Conservation (phyloP, 2,329 filamentous ascomycete genomes). For the Aureobasidium sp. region DNA sequence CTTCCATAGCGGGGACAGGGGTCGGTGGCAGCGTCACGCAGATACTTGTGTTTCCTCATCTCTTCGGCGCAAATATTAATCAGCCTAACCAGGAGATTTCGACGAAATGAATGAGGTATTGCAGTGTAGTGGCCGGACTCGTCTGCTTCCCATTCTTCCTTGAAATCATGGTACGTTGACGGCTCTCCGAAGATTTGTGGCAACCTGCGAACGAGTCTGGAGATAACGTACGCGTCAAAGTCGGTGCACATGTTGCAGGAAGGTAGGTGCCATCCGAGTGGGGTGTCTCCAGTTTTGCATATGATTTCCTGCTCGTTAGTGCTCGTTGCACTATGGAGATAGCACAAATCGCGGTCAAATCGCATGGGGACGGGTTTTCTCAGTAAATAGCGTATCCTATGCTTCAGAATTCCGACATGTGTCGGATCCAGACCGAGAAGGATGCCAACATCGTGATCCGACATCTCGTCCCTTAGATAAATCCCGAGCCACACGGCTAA, state of each 20-base stretch:
- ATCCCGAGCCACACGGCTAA: not conserved
- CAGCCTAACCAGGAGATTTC: not conserved
- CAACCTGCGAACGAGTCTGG: not conserved
- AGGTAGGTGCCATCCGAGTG: not conserved
- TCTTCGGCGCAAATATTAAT: not conserved
- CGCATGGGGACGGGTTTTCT: not conserved
- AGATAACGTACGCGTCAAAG: too few relatives aligned
- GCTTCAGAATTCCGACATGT: not conserved
- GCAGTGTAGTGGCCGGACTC: not conserved
- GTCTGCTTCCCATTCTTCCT: not conserved
- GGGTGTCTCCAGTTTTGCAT: not conserved
- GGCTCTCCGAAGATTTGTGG: not conserved
- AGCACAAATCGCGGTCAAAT: too few relatives aligned
- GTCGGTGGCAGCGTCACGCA: not conserved
- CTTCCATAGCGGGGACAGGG: not conserved
- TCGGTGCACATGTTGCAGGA: not conserved
- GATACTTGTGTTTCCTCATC: not conserved
- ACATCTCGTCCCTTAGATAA: not conserved
- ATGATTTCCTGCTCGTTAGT: too few relatives aligned
- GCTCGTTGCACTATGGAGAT: too few relatives aligned
- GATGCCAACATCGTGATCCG: not conserved
- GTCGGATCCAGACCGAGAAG: not conserved
- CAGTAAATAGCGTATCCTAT: not conserved
- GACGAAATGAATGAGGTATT: not conserved
- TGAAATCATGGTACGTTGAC: not conserved